Base-by-base conservation (phyloP, 1,284 basidiomycete species). In the Naganishia sp. region DNA sequence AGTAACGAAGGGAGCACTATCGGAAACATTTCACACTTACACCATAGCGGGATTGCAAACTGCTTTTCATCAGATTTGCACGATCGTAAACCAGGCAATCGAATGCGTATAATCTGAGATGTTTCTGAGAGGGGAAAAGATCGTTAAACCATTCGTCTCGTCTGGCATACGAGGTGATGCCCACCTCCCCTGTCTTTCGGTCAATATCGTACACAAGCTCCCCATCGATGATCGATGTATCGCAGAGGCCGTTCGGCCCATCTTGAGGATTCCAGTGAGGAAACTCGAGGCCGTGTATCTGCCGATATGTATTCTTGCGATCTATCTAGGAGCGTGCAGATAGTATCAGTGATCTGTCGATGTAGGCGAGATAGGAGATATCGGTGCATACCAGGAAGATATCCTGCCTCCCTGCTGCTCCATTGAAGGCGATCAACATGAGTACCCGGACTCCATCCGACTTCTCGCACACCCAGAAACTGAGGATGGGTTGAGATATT, bases 401-500 rank as follows among this genome's bases (percentile, higher is more conserved):
- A 55, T 85, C 84, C 79, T 98, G 94, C 21, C 70, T 71, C 33
- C 83, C 84, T 45, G 83, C 83, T 25, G 73, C 69, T 10, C 83
- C 79, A 25, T 84, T 82, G 61, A 83, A 79, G 48, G 88, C 84
- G 57, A 99, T 85, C 68, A 96, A 83, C 55, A 98, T 85, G 50
- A 99, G 83, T 39, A 99, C 92, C 49, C 96, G 87, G 63, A 98
- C 81, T 2, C 96, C 96, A 76, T 99, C 96, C n/a, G 94, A 96
- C 82, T 99, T 99, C 81, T 99, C 96, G 81, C 94, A 97, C 36
- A 99, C 95, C 95, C 95, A 99, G 78, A 90, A 99, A 78, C 93
- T 96, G 73, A 44, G 43, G 44, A 21, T 56, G 25, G 6, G 44
- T 21, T 21, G 3, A 6, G 13, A 23, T 28, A 50, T 21, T 11